A percentile compares a stretch with the other conserved stretches of the same genome.
These are phyloP conservation scores for Paecilomyces formosus DNA, from an alignment of 2,329 filamentous ascomycete species.

Conservation along the genomic window DNA sequence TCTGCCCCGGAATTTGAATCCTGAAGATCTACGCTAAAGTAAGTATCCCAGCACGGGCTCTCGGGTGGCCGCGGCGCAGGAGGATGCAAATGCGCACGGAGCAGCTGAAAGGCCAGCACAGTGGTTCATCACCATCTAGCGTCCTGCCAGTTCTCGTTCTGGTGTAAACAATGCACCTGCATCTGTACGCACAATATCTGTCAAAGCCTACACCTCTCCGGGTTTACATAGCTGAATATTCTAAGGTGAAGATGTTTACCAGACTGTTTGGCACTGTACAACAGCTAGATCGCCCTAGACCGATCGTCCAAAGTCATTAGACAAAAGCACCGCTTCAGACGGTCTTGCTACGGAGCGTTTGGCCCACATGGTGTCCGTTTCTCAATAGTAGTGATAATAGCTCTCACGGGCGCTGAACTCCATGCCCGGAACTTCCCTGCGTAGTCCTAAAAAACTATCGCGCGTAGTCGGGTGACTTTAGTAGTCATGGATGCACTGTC, in stretches of 20 bases:
- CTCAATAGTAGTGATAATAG: neutral
- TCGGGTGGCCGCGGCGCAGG: neutral
- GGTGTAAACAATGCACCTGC: neutral
- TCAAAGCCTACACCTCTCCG: neutral
- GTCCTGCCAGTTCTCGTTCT: neutral
- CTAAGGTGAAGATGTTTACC: neutral
- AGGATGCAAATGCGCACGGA: neutral
- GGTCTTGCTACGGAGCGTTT: neutral
- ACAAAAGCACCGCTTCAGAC: neutral
- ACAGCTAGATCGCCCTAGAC: neutral
- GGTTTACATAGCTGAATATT: neutral
- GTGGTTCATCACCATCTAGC: neutral
- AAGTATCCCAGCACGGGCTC: neutral
- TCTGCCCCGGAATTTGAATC: constrained; percentile 1
- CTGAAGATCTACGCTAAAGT: neutral
- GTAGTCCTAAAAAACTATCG: neutral
- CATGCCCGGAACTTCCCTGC: neutral
- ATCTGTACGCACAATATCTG: neutral
- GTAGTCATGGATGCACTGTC: neutral
- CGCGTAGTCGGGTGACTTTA: neutral
- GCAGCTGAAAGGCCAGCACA: neutral
- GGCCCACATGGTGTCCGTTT: neutral
- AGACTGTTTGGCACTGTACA: neutral
- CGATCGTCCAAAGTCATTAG: neutral
- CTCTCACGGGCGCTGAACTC: neutral